Conservation (phyloP, 768 basidiomycete species). For the Cyclocybe cylindracea region DNA sequence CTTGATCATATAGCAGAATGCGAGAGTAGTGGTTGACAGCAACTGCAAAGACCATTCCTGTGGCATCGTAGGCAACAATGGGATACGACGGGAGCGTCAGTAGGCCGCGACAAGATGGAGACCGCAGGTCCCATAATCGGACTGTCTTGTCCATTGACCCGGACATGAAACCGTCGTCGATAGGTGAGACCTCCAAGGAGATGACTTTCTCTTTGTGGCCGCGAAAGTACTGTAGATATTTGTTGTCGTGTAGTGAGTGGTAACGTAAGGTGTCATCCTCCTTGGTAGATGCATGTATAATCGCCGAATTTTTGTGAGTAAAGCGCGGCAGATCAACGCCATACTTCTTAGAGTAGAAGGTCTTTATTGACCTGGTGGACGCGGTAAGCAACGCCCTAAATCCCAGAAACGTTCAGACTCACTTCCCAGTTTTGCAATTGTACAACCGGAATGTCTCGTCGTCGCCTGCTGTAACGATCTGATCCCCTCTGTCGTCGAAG, state of each 20-base stretch:
- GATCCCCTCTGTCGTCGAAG: constrained; percentile 91
- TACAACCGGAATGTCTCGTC: constrained; percentile 93
- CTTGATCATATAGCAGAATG: constrained; percentile 83
- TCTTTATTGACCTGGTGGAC: constrained; percentile 65
- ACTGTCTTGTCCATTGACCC: constrained; percentile 94
- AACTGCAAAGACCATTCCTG: constrained; percentile 85
- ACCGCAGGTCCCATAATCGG: constrained; percentile 92
- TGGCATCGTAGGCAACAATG: constrained; percentile 81
- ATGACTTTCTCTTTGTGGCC: constrained; percentile 91
- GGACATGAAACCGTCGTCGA: constrained; percentile 95
- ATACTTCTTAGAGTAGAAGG: constrained; percentile 92
- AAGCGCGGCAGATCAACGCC: constrained; percentile 94
- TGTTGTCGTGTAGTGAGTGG: constrained; percentile 95
- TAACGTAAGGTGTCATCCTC: constrained; percentile 95
- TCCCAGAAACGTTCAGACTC: constrained; percentile 45
- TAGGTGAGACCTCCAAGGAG: constrained; percentile 88
- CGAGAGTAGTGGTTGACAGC: constrained; percentile 81
- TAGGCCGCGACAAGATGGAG: constrained; percentile 74
- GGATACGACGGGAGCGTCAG: constrained; percentile 75
- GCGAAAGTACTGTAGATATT: constrained; percentile 92
- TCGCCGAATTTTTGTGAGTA: constrained; percentile 85
- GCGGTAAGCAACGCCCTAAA: constrained; percentile 18
- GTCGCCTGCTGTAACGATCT: constrained; percentile 82
- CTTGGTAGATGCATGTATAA: constrained; percentile 92
- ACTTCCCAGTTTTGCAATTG: constrained; percentile 90